A percentile compares a stretch with the other conserved stretches of the same genome.
These are phyloP conservation scores for Eucalyptus brandiana DNA, from an alignment of 345 rosid species.

Conservation along the genomic window DNA sequence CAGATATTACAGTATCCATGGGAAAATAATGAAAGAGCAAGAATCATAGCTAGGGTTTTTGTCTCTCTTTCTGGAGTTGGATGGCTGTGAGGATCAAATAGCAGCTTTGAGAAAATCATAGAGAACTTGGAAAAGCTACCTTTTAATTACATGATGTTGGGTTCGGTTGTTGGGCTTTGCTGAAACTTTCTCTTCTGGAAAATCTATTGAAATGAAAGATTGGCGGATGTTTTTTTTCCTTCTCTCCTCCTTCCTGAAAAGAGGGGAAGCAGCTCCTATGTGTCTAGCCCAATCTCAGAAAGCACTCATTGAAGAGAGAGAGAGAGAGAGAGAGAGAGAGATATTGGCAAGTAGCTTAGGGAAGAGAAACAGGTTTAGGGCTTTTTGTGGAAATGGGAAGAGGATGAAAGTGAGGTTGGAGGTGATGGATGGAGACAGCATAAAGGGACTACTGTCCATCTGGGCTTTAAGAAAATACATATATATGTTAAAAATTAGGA, in stretches of 20 bases:
- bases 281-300: not conserved
- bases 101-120: not conserved
- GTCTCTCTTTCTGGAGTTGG: not conserved
- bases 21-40: not conserved
- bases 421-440: not conserved
- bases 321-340: not conserved
- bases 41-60: not conserved
- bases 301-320: not conserved
- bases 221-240: not conserved
- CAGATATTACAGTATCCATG: not conserved
- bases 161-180: not conserved
- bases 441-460: not conserved
- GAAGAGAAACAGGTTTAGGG: not conserved
- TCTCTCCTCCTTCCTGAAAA: not conserved
- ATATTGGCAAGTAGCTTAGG: not conserved
- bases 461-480: not conserved
- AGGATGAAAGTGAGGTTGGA: not conserved
- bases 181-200: not conserved
- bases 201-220: not conserved
- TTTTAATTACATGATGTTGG: not conserved
- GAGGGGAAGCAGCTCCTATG: not conserved
- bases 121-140: not conserved
- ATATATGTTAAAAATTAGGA: not conserved
- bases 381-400: not conserved
- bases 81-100: not conserved